These are phyloP conservation scores for Blumeria graminis DNA, from an alignment of 2,329 filamentous ascomycete species.

Conservation along the genomic window DNA sequence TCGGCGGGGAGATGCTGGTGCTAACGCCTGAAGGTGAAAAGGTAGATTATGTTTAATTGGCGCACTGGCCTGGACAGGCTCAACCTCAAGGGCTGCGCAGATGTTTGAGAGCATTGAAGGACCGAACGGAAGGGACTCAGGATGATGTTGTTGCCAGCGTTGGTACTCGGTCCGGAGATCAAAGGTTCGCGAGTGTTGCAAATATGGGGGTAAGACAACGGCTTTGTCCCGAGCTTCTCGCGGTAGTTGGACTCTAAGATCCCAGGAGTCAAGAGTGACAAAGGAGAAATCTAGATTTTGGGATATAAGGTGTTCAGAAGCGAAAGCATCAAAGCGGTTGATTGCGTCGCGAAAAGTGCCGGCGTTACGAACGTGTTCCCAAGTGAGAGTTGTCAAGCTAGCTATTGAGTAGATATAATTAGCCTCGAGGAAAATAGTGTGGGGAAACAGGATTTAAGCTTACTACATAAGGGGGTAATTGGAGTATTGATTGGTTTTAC, in stretches of 20 bases:
- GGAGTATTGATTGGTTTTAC: slow-evolving; percentile 98
- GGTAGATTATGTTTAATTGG: slow-evolving; percentile 98
- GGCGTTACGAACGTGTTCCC: slow-evolving; percentile 96
- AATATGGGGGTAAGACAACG: slow-evolving; percentile 82
- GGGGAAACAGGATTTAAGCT: slow-evolving; percentile 22
- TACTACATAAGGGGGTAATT: slow-evolving; percentile 96
- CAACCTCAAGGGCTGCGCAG: slow-evolving; percentile 90
- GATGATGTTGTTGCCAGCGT: slow-evolving; percentile 94
- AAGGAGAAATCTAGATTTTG: slow-evolving; percentile 96
- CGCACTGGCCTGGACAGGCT: slow-evolving; percentile 88
- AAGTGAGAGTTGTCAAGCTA: slow-evolving; percentile 89
- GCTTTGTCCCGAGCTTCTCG: slow-evolving; percentile 96
- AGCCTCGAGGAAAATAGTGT: neutral
- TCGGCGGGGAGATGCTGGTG: slow-evolving; percentile 79
- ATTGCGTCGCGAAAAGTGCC: slow-evolving; percentile 94
- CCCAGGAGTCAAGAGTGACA: slow-evolving; percentile 95
- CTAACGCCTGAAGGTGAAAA: slow-evolving; percentile 89
- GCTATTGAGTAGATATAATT: slow-evolving; percentile 26
- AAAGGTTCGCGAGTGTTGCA: slow-evolving; percentile 94
- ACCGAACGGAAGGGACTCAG: slow-evolving; percentile 88
- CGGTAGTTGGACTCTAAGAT: slow-evolving; percentile 88
- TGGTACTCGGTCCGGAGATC: slow-evolving; percentile 95
- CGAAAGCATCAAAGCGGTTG: slow-evolving; percentile 82
- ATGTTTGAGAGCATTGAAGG: slow-evolving; percentile 93
- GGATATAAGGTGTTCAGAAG: slow-evolving; percentile 67